Base-by-base conservation (phyloP, 257 asterid genomes). In the Solanum gracilifrons region DNA sequence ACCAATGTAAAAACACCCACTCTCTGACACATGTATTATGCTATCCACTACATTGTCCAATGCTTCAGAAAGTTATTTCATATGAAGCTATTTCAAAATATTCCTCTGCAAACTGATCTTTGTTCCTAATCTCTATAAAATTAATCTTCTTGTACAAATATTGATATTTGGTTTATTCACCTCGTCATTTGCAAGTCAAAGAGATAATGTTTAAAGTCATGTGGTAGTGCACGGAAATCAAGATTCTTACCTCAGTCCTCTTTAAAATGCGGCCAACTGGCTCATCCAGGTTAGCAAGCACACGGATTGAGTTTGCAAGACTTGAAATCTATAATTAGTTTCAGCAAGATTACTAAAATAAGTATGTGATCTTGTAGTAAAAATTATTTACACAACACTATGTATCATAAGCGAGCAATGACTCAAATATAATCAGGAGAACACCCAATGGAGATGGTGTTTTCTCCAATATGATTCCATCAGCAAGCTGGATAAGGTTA, bases 241-340 rank as follows among this genome's bases (percentile, higher is more conserved):
- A 46, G 51, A 62, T 85, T 62, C 84, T 64, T 87, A 93, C 98
- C 96, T 95, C 96, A 11, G 93, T 95, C 90, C 92, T 94, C 92
- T 88, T 94, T 62, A 90, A 73, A 80, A 94, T 89, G 48, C 87
- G 98, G 80, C 98, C 98, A 80, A 94, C 88, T 36, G 98, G 98
- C 86, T 94, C 98, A 87, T 95, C 96, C 98, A 95, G 93, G 32
- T 93, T 92, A 13, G 98, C 98, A 66, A 94, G 92, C 76, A 90
- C 90, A 35, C 96, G 93, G 46, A 93, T 86, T 27, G 95, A 92
- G 86, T 93, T 95, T 77, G 98, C 98, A 33, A 95, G 95, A 88
- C 90, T 75, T 13, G 93, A 86, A 39, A 95, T 90, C 92, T 92
- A 73, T 32, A 86, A 88, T n/a, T 33, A 85, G 80, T 83, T n/a